Conservation (phyloP, 495 filamentous ascomycete genomes). For the Penicillium parvum region DNA sequence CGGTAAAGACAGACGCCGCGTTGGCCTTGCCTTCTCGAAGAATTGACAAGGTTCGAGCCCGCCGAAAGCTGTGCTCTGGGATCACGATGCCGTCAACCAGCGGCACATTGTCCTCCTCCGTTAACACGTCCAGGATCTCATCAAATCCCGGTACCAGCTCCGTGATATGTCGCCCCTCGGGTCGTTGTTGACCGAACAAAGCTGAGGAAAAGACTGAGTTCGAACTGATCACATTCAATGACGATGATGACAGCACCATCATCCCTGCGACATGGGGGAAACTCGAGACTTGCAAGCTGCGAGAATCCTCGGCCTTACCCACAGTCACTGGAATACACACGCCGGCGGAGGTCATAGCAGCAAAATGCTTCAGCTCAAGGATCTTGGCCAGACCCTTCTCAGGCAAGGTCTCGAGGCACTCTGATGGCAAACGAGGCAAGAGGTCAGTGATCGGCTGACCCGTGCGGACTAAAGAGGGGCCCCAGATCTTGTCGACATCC, state of each 20-base stretch:
- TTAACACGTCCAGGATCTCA: conserved; percentile 70
- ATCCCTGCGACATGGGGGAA: conserved; percentile 98
- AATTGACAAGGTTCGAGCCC: conserved; percentile 77
- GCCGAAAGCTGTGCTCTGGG: conserved; percentile 90
- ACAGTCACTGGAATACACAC: conserved; percentile 77
- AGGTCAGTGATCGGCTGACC: conserved; percentile 71
- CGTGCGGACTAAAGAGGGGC: conserved; percentile 56
- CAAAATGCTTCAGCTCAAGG: conserved; percentile 68
- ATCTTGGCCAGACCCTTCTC: conserved; percentile 69
- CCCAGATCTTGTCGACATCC: conserved; percentile 73
- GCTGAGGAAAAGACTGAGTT: conserved; percentile 92
- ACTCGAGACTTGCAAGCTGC: conserved; percentile 75
- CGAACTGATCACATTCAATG: conserved; percentile 77
- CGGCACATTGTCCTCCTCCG: conserved; percentile 76
- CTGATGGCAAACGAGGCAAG: conserved; percentile 75
- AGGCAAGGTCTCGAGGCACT: conserved; percentile 55
- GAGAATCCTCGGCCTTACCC: conserved; percentile 57
- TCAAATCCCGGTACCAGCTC: conserved; percentile 86
- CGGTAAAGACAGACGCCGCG: conserved; percentile 70
- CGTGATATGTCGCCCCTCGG: conserved; percentile 73
- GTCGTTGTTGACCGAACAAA: conserved; percentile 80
- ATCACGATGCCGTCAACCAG: conserved; percentile 93
- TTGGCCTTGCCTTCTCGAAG: conserved; percentile 71
- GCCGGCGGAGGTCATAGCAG: conserved; percentile 66
- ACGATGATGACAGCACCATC: conserved; percentile 75